phyloP scores from a whole-genome alignment of 306 rosid genomes.

The Astragalus glycyphyllos region DNA sequence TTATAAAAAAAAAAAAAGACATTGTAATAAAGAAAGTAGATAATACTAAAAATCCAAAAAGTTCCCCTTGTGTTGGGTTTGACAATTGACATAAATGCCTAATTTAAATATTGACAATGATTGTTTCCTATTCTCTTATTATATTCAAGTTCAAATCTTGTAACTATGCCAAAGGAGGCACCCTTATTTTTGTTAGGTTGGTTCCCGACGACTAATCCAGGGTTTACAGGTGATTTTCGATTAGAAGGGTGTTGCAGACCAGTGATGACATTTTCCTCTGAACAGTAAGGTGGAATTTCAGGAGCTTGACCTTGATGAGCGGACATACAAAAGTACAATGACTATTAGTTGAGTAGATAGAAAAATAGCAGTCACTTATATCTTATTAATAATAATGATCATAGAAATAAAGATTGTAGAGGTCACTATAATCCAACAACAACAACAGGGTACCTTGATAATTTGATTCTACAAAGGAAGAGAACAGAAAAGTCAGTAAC shows the following conservation, averaged over 20 bases:
- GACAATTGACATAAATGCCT: too few species aligned
- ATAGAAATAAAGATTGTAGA: neutral
- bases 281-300: constrained; percentile 32
- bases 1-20: too few species aligned
- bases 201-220: constrained; percentile 9
- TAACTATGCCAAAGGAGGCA: constrained; percentile 14
- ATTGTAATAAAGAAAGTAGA: too few species aligned
- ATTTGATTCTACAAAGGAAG: constrained; percentile 1
- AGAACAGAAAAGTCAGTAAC: neutral
- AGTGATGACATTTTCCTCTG: constrained; percentile 42
- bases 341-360: constrained; percentile 8
- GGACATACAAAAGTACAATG: constrained; percentile 32
- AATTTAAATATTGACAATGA: too few species aligned
- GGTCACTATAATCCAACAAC: neutral
- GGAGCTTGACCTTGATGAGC: constrained; percentile 39
- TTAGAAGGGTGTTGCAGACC: constrained; percentile 42
- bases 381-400: neutral
- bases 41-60: too few species aligned
- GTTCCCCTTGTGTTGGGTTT: too few species aligned
- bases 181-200: constrained; percentile 40
- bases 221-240: constrained; percentile 25
- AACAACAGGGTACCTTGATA: neutral
- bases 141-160: too few species aligned
- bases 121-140: too few species aligned
- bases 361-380: constrained; percentile 11